Conservation (phyloP, 2,329 filamentous ascomycete species). For the Gaeumannomyces tritici region DNA sequence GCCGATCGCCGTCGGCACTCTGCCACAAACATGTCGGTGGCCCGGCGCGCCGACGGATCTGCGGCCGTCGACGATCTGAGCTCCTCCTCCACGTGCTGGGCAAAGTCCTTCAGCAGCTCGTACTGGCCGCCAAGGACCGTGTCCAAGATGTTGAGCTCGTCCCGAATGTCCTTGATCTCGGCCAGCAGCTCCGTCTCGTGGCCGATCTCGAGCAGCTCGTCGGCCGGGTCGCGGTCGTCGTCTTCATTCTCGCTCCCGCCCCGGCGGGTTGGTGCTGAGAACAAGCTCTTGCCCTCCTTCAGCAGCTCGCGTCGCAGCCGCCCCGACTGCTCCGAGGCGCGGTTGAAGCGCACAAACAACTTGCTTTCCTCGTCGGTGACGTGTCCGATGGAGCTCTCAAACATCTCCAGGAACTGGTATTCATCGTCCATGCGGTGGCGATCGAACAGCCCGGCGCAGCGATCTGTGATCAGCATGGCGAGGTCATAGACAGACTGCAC, state of each 20-base stretch:
- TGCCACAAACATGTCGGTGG: conserved; percentile 5
- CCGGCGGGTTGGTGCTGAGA: not conserved
- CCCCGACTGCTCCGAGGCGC: conserved; percentile 43
- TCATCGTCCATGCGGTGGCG: conserved; percentile 47
- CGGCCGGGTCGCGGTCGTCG: conserved; percentile 30
- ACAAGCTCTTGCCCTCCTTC: conserved; percentile 11
- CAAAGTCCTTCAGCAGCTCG: conserved; percentile 25
- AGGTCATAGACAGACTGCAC: conserved; percentile 54
- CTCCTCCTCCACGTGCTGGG: conserved; percentile 26
- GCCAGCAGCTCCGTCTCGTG: conserved; percentile 50
- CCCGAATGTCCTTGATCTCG: conserved; percentile 58
- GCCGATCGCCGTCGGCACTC: conserved; percentile 44
- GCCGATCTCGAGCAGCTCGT: conserved; percentile 48
- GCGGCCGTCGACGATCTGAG: conserved; percentile 4
- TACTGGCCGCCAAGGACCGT: conserved; percentile 20
- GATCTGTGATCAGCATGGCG: conserved; percentile 49
- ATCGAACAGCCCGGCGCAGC: conserved; percentile 52
- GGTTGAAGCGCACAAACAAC: conserved; percentile 51
- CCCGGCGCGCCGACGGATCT: conserved; percentile 2
- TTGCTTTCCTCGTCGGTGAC: conserved; percentile 43
- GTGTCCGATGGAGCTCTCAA: conserved; percentile 51
- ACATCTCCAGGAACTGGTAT: conserved; percentile 59
- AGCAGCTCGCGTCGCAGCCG: conserved; percentile 40
- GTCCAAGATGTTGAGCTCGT: conserved; percentile 55
- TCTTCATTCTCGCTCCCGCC: conserved; percentile 2